A percentile compares a stretch with the other conserved stretches of the same genome.
Conservation (phyloP, 768 basidiomycete genomes). For the Pisolithus tinctorius region DNA sequence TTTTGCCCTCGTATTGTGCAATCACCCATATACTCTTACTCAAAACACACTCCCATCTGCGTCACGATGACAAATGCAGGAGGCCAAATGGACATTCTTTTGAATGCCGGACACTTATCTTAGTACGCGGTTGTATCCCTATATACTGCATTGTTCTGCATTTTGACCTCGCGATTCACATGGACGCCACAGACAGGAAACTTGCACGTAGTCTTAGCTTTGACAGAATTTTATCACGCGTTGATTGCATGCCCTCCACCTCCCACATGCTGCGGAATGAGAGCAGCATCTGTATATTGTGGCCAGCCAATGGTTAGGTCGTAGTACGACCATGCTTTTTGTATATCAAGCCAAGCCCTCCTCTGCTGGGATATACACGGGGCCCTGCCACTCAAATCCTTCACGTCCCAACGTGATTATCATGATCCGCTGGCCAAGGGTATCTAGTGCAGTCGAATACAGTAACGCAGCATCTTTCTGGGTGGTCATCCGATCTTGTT, state of each 20-base stretch:
- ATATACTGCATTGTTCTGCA: conserved; percentile 6
- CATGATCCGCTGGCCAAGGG: conserved; percentile 32
- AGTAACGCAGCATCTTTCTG: conserved; percentile 53
- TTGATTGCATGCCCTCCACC: background rate
- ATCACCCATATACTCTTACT: conserved; percentile 2
- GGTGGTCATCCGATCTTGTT: conserved; percentile 43
- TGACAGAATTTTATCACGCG: background rate
- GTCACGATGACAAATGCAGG: background rate
- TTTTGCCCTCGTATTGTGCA: conserved; percentile 6
- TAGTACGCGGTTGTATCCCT: conserved; percentile 3
- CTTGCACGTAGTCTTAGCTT: conserved; percentile 1
- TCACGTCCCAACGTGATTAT: conserved; percentile 13
- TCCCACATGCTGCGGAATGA: background rate
- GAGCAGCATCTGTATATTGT: no score
- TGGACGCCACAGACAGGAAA: conserved; percentile 3
- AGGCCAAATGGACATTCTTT: conserved; percentile 4
- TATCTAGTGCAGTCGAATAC: conserved; percentile 42
- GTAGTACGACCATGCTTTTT: no score
- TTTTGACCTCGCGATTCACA: conserved; percentile 5
- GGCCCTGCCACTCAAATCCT: background rate
- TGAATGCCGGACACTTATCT: conserved; percentile 15
- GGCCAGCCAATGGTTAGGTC: no score
- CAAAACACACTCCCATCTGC: conserved; percentile 4
- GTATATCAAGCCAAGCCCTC: no score
- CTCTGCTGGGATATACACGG: no score